Conservation (phyloP, 1,284 basidiomycete genomes). For the Schizophyllum commune region DNA sequence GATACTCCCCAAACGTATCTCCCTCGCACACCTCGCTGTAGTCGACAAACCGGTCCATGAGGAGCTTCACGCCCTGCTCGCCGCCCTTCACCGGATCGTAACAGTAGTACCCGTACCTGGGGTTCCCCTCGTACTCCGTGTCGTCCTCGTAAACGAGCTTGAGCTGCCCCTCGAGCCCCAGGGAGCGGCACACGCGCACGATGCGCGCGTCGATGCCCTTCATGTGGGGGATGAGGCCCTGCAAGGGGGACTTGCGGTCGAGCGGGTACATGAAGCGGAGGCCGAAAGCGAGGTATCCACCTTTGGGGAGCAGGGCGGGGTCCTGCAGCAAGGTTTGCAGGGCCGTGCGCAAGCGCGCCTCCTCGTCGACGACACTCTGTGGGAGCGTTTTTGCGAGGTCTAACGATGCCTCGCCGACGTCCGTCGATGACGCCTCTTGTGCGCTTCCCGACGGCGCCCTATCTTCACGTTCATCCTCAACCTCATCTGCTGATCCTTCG, state of each 20-base stretch:
- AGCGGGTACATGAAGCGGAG: conserved; percentile 25
- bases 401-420: too few relatives aligned
- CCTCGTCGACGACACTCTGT: background rate
- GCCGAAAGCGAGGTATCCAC: conserved; percentile 26
- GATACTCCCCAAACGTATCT: too few relatives aligned
- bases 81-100: background rate
- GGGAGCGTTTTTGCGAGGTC: too few relatives aligned
- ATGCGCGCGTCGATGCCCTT: conserved; percentile 19
- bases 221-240: conserved; percentile 7
- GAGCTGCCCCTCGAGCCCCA: background rate
- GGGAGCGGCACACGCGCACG: background rate
- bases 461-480: too few relatives aligned
- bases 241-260: conserved; percentile 1
- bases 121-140: background rate
- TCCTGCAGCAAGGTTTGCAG: background rate
- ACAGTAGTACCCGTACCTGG: too few relatives aligned
- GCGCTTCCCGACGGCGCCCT: too few relatives aligned
- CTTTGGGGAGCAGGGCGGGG: conserved; percentile 14
- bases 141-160: background rate
- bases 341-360: background rate
- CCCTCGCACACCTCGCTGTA: background rate
- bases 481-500: too few relatives aligned
- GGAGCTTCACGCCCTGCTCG: background rate
- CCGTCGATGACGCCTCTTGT: too few relatives aligned
- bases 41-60: background rate